Base-by-base conservation (phyloP, 163 green algal genomes). In the Scenedesmus sp. region DNA sequence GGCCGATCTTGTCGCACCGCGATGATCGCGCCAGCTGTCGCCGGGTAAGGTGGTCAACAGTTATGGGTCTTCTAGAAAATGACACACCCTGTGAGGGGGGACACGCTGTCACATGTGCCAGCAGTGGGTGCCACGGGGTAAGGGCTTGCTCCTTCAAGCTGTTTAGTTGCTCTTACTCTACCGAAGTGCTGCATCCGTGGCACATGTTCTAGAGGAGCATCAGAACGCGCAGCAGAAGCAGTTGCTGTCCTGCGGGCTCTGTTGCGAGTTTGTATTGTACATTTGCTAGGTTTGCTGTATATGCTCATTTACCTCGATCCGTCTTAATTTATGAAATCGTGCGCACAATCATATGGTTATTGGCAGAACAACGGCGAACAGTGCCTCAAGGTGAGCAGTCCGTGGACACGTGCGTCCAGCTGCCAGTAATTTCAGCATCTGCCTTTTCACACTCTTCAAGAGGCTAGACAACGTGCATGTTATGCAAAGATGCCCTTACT, bases 101-200 rank as follows among this genome's bases (percentile, higher is more conserved):
- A 76, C 65, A 76, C 65, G 65, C 65, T 76, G 65, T 76, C 65
- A 37, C 65, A 76, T 76, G 65, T 40, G 65, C 7, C 65, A 76
- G 65, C 65, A 20, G 65, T 24, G 30, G 65, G 18, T 76, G 30
- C 30, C 65, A 76, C 65, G 65, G 65, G 65, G 6, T 37, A 18
- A 0, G 18, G 30, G 30, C 65, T 20, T 40, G 65, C 65, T 76
- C 30, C 26, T 40, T 20, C 4, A 16, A 40, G 6, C 20, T 40
- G 3, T 20, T 18, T 7, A 76, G 30, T 76, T 37, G 30, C 30
- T 35, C 3, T 76, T 1, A 5, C 9, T n/a, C 18, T 22, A 30
- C 30, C 30, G 65, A 76, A 12, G 33, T 40, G 30, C 30, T 18
- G 65, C 65, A 37, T 35, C 30, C 30, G 24, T 20, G 4, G 65